phyloP scores from a whole-genome alignment of 768 basidiomycete genomes.

The Symmetrospora coprosmae region DNA sequence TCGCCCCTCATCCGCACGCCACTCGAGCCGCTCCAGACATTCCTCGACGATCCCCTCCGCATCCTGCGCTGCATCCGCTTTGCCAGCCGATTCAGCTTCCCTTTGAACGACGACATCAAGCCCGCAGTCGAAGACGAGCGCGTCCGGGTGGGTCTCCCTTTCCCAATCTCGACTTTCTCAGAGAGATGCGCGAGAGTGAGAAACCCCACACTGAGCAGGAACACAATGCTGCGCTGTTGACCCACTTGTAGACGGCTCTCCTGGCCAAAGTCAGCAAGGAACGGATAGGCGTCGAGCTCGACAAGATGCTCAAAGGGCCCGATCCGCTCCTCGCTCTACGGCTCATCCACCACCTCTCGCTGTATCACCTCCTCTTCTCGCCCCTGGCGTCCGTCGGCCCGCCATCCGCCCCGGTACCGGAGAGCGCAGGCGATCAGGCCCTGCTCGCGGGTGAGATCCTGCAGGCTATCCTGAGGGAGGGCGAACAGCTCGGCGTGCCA shows the following conservation, averaged over 20 bases:
- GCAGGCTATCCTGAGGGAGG: constrained; percentile 12
- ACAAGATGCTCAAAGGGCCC: constrained; percentile 78
- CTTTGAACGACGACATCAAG: constrained; percentile 53
- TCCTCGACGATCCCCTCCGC: constrained; percentile 82
- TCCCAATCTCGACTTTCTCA: too few relatives aligned
- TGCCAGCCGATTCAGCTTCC: constrained; percentile 66
- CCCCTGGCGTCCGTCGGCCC: constrained; percentile 23
- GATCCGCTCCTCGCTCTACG: constrained; percentile 60
- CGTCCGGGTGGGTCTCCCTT: constrained; percentile 28
- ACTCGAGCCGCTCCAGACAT: constrained; percentile 69
- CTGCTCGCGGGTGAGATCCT: background rate
- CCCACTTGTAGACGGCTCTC: constrained; percentile 53
- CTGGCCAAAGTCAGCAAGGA: constrained; percentile 73
- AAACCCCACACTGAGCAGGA: too few relatives aligned
- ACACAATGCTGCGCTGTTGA: too few relatives aligned
- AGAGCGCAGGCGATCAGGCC: background rate
- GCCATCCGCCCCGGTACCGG: constrained; percentile 20
- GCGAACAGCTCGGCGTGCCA: constrained; percentile 6
- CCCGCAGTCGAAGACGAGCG: constrained; percentile 35
- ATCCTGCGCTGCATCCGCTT: constrained; percentile 83
- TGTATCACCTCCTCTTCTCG: constrained; percentile 45
- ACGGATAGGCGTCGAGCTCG: constrained; percentile 75
- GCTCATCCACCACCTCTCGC: constrained; percentile 56
- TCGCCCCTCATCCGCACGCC: constrained; percentile 59
- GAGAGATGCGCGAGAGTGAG: constrained; percentile 46